Evolutionary conservation across 1,284 basidiomycete species (phyloP).

Genomic region (Rugiboletus extremiorientalis): DNA sequence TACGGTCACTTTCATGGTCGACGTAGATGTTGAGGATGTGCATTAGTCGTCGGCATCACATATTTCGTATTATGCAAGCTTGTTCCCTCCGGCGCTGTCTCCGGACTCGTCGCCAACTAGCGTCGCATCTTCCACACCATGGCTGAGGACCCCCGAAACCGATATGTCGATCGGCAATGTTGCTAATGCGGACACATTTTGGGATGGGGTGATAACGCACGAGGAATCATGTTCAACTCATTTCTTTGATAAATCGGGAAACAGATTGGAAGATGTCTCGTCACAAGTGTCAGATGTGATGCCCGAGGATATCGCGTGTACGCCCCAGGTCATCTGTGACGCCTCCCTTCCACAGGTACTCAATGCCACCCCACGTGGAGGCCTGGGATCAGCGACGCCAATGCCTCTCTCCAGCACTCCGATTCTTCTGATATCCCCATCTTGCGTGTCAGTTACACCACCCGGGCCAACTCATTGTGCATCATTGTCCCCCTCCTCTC

Average conservation of each 20-base stretch:
- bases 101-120: slow-evolving; percentile 30
- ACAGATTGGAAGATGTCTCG: slow-evolving; percentile 20
- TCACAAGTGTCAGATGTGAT: slow-evolving; percentile 9
- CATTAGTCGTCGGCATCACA: not conserved
- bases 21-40: not conserved
- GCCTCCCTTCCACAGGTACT: not conserved
- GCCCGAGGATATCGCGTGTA: slow-evolving; percentile 25
- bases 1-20: not conserved
- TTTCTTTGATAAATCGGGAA: slow-evolving; percentile 21
- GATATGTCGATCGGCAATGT: not conserved
- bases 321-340: not conserved
- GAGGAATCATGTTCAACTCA: not conserved
- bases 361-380: not conserved
- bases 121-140: slow-evolving; percentile 24
- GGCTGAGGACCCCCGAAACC: slow-evolving; percentile 18
- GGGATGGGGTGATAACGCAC: not conserved
- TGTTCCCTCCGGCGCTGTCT: slow-evolving; percentile 23
- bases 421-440: not conserved
- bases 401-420: not conserved
- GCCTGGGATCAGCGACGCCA: not conserved
- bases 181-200: not conserved
- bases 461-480: not conserved
- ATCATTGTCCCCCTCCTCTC: not conserved
- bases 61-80: not conserved
- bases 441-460: not conserved